Percentiles rank a stretch among this genome's conserved stretches.
phyloP scores from a whole-genome alignment of 495 filamentous ascomycete genomes.

The Xylaria intraflava region DNA sequence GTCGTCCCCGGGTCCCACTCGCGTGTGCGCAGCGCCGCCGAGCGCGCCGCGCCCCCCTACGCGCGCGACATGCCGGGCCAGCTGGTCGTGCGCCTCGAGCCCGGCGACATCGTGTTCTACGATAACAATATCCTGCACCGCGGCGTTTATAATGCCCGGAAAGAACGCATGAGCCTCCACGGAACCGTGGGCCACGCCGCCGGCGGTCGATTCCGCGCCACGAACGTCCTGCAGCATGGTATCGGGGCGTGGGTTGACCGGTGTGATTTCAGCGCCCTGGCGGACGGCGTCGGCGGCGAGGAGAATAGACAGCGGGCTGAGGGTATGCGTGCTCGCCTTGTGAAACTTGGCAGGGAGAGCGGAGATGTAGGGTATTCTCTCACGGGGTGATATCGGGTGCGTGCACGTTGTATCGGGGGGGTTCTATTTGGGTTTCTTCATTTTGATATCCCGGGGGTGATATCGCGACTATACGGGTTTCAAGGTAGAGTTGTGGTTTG shows the following conservation, averaged over 20 bases:
- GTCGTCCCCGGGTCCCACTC: constrained; percentile 66
- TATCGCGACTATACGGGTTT: too few species aligned
- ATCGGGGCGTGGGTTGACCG: constrained; percentile 65
- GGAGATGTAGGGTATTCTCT: constrained; percentile 53
- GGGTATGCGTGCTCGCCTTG: constrained; percentile 46
- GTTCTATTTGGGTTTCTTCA: neutral
- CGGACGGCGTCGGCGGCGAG: constrained; percentile 34
- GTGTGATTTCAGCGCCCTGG: constrained; percentile 44
- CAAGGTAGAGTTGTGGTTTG: too few species aligned
- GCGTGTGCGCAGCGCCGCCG: constrained; percentile 56
- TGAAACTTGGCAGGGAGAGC: constrained; percentile 53
- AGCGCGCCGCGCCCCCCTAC: constrained; percentile 55
- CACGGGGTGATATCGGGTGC: constrained; percentile 24
- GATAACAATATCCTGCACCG: constrained; percentile 83
- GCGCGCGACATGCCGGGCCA: constrained; percentile 53
- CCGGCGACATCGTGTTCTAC: constrained; percentile 78
- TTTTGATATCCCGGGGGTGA: too few species aligned
- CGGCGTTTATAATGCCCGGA: constrained; percentile 58
- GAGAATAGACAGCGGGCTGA: constrained; percentile 48
- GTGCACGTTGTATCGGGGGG: too few species aligned
- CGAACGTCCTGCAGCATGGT: constrained; percentile 82
- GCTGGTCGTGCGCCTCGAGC: constrained; percentile 53
- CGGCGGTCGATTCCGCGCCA: constrained; percentile 51
- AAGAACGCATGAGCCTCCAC: constrained; percentile 70
- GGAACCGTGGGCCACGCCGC: constrained; percentile 64